These are phyloP conservation scores for Chlorophyllum brunneum DNA, from an alignment of 768 basidiomycete genomes.

Conservation along the genomic window DNA sequence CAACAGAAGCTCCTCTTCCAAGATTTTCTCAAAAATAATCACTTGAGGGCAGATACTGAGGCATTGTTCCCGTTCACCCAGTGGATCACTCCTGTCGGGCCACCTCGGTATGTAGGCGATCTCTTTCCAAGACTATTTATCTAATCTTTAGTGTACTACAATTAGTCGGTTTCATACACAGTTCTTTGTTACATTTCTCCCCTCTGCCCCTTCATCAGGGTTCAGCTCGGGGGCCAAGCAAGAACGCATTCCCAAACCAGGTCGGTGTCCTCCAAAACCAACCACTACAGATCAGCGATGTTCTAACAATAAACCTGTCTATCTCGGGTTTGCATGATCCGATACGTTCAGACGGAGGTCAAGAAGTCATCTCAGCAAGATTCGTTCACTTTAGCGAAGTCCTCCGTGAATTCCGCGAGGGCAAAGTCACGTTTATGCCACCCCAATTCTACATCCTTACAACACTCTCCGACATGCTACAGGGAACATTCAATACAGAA, in stretches of 20 bases:
- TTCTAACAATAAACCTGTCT: background rate
- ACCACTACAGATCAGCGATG: background rate
- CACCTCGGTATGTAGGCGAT: slow-evolving; percentile 42
- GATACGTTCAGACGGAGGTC: slow-evolving; percentile 46
- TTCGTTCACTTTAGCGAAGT: slow-evolving; percentile 56
- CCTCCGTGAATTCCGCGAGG: slow-evolving; percentile 45
- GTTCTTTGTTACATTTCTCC: slow-evolving; percentile 66
- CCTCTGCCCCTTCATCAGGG: slow-evolving; percentile 35
- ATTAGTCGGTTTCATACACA: slow-evolving; percentile 66
- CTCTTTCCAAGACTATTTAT: background rate
- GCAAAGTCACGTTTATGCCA: slow-evolving; percentile 61
- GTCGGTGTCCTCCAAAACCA: slow-evolving; percentile 25
- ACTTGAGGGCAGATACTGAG: slow-evolving; percentile 39
- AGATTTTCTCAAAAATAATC: slow-evolving; percentile 45
- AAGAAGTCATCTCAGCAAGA: slow-evolving; percentile 66
- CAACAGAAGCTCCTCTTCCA: slow-evolving; percentile 45
- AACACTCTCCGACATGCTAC: slow-evolving; percentile 53
- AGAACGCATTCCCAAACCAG: slow-evolving; percentile 58
- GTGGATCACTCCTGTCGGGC: slow-evolving; percentile 65
- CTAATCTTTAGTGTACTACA: background rate
- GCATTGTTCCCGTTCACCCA: slow-evolving; percentile 66
- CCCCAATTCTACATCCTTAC: slow-evolving; percentile 71
- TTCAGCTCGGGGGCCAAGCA: slow-evolving; percentile 53
- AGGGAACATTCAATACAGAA: slow-evolving; percentile 34
- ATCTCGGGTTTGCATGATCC: background rate